Conservation (phyloP, 176 grass and related monocot genomes). For the Oryza glaberrima region DNA sequence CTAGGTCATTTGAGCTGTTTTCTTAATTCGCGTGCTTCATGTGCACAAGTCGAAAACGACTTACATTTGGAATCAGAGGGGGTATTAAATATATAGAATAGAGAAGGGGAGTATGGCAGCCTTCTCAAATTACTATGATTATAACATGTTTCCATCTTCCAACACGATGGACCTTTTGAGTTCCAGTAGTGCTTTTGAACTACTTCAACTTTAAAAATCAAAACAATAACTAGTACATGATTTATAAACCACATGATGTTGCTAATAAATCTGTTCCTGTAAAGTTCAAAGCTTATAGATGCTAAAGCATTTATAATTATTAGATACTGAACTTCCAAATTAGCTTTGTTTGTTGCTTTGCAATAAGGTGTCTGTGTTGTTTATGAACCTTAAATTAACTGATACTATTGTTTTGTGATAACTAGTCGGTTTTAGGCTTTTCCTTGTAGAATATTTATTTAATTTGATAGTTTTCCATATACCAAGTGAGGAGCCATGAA, state of each 20-base stretch:
- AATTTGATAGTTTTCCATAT: neutral
- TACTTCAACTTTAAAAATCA: neutral
- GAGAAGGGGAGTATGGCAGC: neutral
- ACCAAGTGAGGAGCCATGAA: neutral
- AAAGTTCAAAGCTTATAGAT: neutral
- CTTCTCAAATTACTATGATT: neutral
- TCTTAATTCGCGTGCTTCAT: no score
- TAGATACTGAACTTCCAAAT: neutral
- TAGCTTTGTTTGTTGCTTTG: neutral
- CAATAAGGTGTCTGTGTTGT: neutral
- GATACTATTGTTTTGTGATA: neutral
- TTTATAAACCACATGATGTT: neutral
- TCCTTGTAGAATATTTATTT: neutral
- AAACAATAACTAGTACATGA: neutral
- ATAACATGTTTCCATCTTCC: neutral
- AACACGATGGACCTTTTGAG: no score
- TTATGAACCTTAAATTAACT: neutral
- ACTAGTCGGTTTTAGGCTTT: neutral
- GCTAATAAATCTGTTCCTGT: neutral
- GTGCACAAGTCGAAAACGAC: no score
- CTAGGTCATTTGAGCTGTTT: no score
- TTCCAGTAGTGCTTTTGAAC: neutral
- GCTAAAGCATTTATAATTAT: slow-evolving; percentile 2
- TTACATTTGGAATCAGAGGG: no score
- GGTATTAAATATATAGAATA: no score